Conservation (phyloP, 129 eudicot genomes). For the Heracleum sosnowskyi region DNA sequence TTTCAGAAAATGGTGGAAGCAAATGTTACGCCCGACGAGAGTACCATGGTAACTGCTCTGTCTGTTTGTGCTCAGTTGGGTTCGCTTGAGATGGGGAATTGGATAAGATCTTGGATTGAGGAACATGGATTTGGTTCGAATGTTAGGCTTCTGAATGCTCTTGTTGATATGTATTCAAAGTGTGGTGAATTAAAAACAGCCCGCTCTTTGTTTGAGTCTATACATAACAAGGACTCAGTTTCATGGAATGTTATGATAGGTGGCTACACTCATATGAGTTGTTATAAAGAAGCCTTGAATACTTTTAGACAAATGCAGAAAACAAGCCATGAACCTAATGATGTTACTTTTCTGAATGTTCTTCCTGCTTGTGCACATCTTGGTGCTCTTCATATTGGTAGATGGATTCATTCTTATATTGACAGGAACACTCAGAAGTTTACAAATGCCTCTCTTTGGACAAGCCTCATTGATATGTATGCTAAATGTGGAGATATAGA, state of each 20-base stretch:
- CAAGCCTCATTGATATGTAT: constrained; percentile 45
- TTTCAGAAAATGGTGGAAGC: constrained; percentile 33
- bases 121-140: constrained; percentile 25
- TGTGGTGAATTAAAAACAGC: constrained; percentile 40
- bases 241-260: constrained; percentile 62
- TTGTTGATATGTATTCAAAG: constrained; percentile 51
- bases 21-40: constrained; percentile 31
- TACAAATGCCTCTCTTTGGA: constrained; percentile 28
- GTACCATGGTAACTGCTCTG: constrained; percentile 34
- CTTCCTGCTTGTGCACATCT: constrained; percentile 52
- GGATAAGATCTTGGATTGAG: constrained; percentile 33
- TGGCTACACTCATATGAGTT: constrained; percentile 33
- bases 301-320: constrained; percentile 35
- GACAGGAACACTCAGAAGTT: constrained; percentile 24
- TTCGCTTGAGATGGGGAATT: constrained; percentile 25
- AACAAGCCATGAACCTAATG: constrained; percentile 30
- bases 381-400: constrained; percentile 53
- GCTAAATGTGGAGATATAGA: constrained; percentile 48
- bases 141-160: constrained; percentile 32
- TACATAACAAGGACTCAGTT: constrained; percentile 27
- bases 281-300: constrained; percentile 35
- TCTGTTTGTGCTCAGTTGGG: constrained; percentile 45
- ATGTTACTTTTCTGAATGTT: constrained; percentile 32
- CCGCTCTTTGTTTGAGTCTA: constrained; percentile 28
- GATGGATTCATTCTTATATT: constrained; percentile 51